These are phyloP conservation scores for Fusarium praegraminearum DNA, from an alignment of 2,329 filamentous ascomycete species.

Conservation along the genomic window DNA sequence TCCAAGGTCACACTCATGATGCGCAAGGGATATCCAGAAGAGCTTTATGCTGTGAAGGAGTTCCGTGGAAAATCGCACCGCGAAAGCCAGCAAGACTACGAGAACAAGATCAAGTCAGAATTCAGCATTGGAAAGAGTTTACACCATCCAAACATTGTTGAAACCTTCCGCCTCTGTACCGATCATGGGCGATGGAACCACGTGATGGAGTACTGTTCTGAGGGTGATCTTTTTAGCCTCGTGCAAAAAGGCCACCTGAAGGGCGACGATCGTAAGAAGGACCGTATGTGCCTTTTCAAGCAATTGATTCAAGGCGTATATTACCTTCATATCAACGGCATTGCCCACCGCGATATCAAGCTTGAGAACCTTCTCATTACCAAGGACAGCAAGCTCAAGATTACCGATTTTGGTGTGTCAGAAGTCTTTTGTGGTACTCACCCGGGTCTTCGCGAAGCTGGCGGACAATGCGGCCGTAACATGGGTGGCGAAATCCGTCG, in stretches of 20 bases:
- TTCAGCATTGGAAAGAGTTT: slow-evolving; percentile 88
- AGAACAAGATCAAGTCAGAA: slow-evolving; percentile 91
- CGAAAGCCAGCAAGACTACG: slow-evolving; percentile 80
- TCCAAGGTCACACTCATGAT: slow-evolving; percentile 86
- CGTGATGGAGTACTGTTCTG: slow-evolving; percentile 91
- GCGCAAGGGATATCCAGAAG: slow-evolving; percentile 72
- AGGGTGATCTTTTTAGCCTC: slow-evolving; percentile 82
- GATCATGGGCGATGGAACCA: slow-evolving; percentile 85
- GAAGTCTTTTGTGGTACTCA: slow-evolving; percentile 87
- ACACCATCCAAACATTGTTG: slow-evolving; percentile 88
- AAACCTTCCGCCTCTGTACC: slow-evolving; percentile 80
- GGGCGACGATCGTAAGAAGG: slow-evolving; percentile 71
- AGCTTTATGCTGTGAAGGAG: slow-evolving; percentile 88
- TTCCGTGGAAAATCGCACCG: slow-evolving; percentile 78
- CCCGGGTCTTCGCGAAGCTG: slow-evolving; percentile 78
- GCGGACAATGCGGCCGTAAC: slow-evolving; percentile 78
- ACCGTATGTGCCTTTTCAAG: slow-evolving; percentile 89
- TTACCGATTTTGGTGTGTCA: slow-evolving; percentile 91
- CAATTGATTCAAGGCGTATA: slow-evolving; percentile 85
- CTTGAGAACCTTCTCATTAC: slow-evolving; percentile 87
- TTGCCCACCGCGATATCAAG: slow-evolving; percentile 92
- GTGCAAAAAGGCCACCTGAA: slow-evolving; percentile 78
- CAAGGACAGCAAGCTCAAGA: slow-evolving; percentile 84
- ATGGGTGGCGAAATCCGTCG: slow-evolving; percentile 77
- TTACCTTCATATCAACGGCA: slow-evolving; percentile 85